Conservation (phyloP, 768 basidiomycete genomes). For the Boletus vinaceobasis region DNA sequence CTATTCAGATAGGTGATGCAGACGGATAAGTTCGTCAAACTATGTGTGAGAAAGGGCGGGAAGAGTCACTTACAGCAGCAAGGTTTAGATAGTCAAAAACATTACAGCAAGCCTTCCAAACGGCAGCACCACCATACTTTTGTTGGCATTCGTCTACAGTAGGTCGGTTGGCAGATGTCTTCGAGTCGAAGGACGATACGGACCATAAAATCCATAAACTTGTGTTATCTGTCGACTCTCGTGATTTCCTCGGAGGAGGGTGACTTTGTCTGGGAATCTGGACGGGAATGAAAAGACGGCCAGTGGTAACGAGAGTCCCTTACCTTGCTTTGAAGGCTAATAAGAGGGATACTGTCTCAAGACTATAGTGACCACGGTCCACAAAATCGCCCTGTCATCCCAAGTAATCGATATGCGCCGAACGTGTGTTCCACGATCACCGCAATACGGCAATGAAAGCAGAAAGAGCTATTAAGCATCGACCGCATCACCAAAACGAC, state of each 20-base stretch:
- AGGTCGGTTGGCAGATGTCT: background rate
- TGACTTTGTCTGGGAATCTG: slow-evolving; percentile 92
- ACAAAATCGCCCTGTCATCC: slow-evolving; percentile 86
- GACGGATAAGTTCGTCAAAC: background rate
- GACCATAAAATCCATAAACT: slow-evolving; percentile 98
- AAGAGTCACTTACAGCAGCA: slow-evolving; percentile 65
- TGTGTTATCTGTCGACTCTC: slow-evolving; percentile 98
- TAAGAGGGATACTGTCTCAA: slow-evolving; percentile 90
- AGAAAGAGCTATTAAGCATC: slow-evolving; percentile 25
- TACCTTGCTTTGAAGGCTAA: slow-evolving; percentile 88
- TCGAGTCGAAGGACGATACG: background rate
- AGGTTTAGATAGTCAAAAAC: slow-evolving; percentile 96
- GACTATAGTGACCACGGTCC: slow-evolving; percentile 92
- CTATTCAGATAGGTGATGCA: slow-evolving; percentile 37
- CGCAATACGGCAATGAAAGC: background rate
- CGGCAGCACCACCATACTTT: slow-evolving; percentile 92
- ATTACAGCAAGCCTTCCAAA: slow-evolving; percentile 96
- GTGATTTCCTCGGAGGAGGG: slow-evolving; percentile 90
- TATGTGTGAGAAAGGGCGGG: background rate
- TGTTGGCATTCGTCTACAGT: slow-evolving; percentile 89
- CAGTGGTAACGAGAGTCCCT: slow-evolving; percentile 9
- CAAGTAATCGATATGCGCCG: background rate
- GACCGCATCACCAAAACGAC: slow-evolving; percentile 24
- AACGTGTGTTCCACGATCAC: background rate
- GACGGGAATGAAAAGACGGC: slow-evolving; percentile 4